A percentile compares a stretch with the other conserved stretches of the same genome.
Evolutionary conservation across 1,284 basidiomycete genomes (phyloP).

Genomic region (Cystobasidiaceae sp.): DNA sequence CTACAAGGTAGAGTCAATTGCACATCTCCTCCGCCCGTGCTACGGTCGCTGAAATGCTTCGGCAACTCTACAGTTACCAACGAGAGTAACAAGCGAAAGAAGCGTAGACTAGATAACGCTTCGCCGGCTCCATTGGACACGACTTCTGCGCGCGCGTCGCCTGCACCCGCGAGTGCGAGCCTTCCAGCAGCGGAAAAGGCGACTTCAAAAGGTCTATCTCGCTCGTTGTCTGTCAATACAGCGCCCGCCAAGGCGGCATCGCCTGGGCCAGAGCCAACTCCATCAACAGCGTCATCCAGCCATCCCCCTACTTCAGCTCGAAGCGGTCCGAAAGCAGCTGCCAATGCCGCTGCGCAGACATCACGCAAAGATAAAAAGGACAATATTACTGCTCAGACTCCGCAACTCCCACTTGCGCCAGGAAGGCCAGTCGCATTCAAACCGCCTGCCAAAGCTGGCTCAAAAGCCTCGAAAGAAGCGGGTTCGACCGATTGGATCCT

Average conservation of each 20-base stretch:
- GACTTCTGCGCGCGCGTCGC: slow-evolving; percentile 22
- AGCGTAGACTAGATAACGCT: slow-evolving; percentile 14
- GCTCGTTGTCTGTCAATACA: slow-evolving; percentile 6
- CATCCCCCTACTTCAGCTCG: no score
- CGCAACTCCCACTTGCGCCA: slow-evolving; percentile 49
- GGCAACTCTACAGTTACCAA: not conserved
- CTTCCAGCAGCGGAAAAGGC: not conserved
- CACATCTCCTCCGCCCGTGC: not conserved
- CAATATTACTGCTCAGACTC: no score
- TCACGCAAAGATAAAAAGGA: no score
- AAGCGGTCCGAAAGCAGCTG: no score
- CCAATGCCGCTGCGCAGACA: no score
- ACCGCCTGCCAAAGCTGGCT: slow-evolving; percentile 39
- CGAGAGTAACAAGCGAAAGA: slow-evolving; percentile 24
- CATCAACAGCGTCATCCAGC: no score
- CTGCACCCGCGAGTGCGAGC: slow-evolving; percentile 10
- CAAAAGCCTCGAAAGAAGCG: slow-evolving; percentile 32
- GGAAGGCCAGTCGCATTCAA: slow-evolving; percentile 50
- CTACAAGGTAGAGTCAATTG: not conserved
- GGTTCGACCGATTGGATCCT: slow-evolving; percentile 48
- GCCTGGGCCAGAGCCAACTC: not conserved
- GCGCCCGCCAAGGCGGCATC: not conserved
- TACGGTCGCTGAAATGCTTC: not conserved
- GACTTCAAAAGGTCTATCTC: not conserved
- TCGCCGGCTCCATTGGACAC: slow-evolving; percentile 12